A percentile compares a stretch with the other conserved stretches of the same genome.
These are phyloP conservation scores for Poterioochromonas sp. DNA, from an alignment of 352 stramenopile species.

Conservation along the genomic window DNA sequence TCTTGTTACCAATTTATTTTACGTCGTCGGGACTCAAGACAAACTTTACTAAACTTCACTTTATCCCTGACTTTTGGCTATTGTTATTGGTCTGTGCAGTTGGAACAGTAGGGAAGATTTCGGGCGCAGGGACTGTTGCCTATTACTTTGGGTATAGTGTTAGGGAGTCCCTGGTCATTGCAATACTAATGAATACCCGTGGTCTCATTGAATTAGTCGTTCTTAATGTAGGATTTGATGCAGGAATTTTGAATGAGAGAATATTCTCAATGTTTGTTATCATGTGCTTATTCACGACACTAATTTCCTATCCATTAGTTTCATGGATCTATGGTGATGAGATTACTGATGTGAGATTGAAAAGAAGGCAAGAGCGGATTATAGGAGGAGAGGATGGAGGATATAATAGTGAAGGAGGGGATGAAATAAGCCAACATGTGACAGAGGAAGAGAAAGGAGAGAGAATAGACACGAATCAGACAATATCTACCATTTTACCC, in stretches of 20 bases:
- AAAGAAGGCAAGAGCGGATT: too few relatives aligned
- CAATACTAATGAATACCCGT: slow-evolving; percentile 40
- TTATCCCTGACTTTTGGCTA: slow-evolving; percentile 29
- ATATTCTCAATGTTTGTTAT: slow-evolving; percentile 37
- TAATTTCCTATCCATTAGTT: slow-evolving; percentile 33
- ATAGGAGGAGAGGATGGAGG: too few relatives aligned
- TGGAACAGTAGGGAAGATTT: slow-evolving; percentile 37
- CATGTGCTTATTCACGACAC: slow-evolving; percentile 34
- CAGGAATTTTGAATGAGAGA: slow-evolving; percentile 32
- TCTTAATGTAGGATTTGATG: slow-evolving; percentile 37
- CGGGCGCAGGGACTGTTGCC: slow-evolving; percentile 28
- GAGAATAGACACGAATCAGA: too few relatives aligned
- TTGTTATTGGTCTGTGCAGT: slow-evolving; percentile 32
- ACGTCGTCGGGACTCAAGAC: slow-evolving; percentile 38
- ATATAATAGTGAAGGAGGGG: too few relatives aligned
- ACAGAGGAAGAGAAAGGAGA: too few relatives aligned
- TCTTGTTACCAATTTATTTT: too few relatives aligned
- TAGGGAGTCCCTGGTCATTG: slow-evolving; percentile 36
- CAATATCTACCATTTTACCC: too few relatives aligned
- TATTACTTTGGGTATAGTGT: slow-evolving; percentile 30
- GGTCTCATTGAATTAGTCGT: slow-evolving; percentile 41
- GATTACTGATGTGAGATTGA: too few relatives aligned
- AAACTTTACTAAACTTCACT: slow-evolving; percentile 34
- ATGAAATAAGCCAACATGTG: too few relatives aligned
- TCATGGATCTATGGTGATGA: slow-evolving; percentile 31